These are phyloP conservation scores for Annulohypoxylon stygium DNA, from an alignment of 495 filamentous ascomycete species.

Conservation along the genomic window DNA sequence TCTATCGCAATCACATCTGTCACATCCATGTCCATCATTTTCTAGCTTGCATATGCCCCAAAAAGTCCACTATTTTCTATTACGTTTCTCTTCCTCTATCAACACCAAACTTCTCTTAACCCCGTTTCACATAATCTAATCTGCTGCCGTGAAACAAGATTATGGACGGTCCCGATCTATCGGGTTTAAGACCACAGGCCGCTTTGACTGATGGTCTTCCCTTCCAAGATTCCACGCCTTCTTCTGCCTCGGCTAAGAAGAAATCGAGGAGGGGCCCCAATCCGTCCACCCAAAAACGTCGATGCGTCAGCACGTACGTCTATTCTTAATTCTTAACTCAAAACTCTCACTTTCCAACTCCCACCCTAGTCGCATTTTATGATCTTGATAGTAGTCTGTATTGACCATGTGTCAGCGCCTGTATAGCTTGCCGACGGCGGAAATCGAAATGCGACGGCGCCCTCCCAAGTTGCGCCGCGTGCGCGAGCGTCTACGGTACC, in stretches of 20 bases:
- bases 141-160: slow-evolving; percentile 29
- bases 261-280: slow-evolving; percentile 64
- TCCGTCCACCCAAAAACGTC: slow-evolving; percentile 73
- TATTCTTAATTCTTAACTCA: background rate
- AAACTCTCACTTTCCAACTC: no score
- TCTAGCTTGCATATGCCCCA: slow-evolving; percentile 41
- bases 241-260: slow-evolving; percentile 58
- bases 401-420: slow-evolving; percentile 64
- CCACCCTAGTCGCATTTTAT: background rate
- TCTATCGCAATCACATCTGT: slow-evolving; percentile 7
- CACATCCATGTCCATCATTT: slow-evolving; percentile 35
- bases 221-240: slow-evolving; percentile 32
- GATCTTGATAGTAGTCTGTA: slow-evolving; percentile 11
- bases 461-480: slow-evolving; percentile 91
- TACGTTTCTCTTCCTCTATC: slow-evolving; percentile 37
- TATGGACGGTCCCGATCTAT: slow-evolving; percentile 44
- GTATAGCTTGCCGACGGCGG: slow-evolving; percentile 88
- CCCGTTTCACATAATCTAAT: slow-evolving; percentile 27
- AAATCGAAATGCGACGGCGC: slow-evolving; percentile 98
- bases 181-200: slow-evolving; percentile 36
- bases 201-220: slow-evolving; percentile 31
- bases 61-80: slow-evolving; percentile 36
- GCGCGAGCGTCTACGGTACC: slow-evolving; percentile 94
- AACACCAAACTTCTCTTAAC: slow-evolving; percentile 4
- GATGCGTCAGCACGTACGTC: slow-evolving; percentile 83